These are phyloP conservation scores for Hypoxylon intermedium DNA, from an alignment of 495 filamentous ascomycete genomes.

Conservation along the genomic window DNA sequence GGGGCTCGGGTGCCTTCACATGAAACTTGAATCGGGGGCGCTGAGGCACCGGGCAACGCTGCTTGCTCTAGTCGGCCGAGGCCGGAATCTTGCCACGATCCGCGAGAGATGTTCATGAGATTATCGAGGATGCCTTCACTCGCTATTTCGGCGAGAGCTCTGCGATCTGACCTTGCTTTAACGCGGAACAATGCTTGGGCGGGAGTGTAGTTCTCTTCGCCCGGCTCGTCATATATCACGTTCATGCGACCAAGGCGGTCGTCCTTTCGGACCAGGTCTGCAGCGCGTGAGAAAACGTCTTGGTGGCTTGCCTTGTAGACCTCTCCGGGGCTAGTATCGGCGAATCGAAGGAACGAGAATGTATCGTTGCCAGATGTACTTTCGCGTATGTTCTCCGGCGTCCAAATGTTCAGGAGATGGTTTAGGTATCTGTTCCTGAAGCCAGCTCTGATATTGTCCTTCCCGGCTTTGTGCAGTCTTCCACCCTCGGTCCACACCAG, in stretches of 20 bases:
- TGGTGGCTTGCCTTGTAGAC: slow-evolving; percentile 67
- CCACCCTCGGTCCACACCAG: slow-evolving; percentile 79
- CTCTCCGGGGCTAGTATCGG: slow-evolving; percentile 77
- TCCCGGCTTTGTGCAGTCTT: slow-evolving; percentile 76
- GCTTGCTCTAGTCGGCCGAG: slow-evolving; percentile 81
- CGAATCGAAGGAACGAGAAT: slow-evolving; percentile 92
- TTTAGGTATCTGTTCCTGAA: slow-evolving; percentile 75
- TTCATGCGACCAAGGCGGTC: slow-evolving; percentile 58
- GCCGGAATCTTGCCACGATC: slow-evolving; percentile 70
- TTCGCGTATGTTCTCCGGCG: slow-evolving; percentile 75
- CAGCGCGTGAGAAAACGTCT: slow-evolving; percentile 65
- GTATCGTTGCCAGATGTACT: slow-evolving; percentile 61
- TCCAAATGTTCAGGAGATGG: slow-evolving; percentile 89
- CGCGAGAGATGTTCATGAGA: slow-evolving; percentile 79
- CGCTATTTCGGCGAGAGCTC: slow-evolving; percentile 73
- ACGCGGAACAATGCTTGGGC: slow-evolving; percentile 83
- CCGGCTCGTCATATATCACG: slow-evolving; percentile 52
- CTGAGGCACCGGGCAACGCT: slow-evolving; percentile 74
- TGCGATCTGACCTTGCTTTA: slow-evolving; percentile 69
- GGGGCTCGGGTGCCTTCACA: slow-evolving; percentile 71
- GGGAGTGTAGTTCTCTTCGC: slow-evolving; percentile 68
- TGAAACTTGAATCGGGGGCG: slow-evolving; percentile 84
- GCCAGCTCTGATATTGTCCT: slow-evolving; percentile 75
- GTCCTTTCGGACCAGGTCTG: slow-evolving; percentile 59
- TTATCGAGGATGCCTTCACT: slow-evolving; percentile 73